Conservation (phyloP, 169 alveolate species). For the Plasmodium billcollinsi region DNA sequence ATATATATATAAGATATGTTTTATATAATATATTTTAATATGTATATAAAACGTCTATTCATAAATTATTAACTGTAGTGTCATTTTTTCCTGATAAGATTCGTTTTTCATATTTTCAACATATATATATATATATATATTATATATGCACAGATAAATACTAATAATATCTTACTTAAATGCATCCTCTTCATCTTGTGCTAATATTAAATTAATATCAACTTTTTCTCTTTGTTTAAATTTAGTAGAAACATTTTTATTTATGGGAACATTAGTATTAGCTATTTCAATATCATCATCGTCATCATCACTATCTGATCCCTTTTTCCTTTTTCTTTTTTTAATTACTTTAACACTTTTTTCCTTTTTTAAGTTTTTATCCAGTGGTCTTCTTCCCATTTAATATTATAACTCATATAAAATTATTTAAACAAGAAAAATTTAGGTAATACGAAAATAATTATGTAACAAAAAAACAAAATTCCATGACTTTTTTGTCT, state of each 20-base stretch:
- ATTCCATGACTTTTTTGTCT: neutral
- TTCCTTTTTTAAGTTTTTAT: constrained; percentile 4
- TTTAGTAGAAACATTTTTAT: constrained; percentile 42
- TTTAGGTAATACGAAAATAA: too few species aligned
- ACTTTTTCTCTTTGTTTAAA: constrained; percentile 82
- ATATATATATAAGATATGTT: neutral
- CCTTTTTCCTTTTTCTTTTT: constrained; percentile 70
- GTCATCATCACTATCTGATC: constrained; percentile 65
- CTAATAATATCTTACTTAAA: constrained; percentile 75
- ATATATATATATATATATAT: constrained; percentile 25
- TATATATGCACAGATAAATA: neutral
- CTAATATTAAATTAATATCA: constrained; percentile 82
- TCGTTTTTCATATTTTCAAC: too few species aligned
- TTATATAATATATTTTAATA: neutral
- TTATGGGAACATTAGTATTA: constrained; percentile 39
- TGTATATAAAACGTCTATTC: too few species aligned
- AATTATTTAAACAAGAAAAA: too few species aligned
- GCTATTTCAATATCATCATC: constrained; percentile 72
- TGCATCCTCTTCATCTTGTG: constrained; percentile 86
- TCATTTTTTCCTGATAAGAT: too few species aligned
- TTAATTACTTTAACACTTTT: constrained; percentile 30
- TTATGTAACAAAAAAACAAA: too few species aligned
- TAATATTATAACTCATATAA: neutral
- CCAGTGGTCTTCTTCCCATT: constrained; percentile 75
- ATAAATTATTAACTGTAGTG: too few species aligned